Evolutionary conservation across 768 basidiomycete species (phyloP).

Genomic region (Auricularia heimuer): DNA sequence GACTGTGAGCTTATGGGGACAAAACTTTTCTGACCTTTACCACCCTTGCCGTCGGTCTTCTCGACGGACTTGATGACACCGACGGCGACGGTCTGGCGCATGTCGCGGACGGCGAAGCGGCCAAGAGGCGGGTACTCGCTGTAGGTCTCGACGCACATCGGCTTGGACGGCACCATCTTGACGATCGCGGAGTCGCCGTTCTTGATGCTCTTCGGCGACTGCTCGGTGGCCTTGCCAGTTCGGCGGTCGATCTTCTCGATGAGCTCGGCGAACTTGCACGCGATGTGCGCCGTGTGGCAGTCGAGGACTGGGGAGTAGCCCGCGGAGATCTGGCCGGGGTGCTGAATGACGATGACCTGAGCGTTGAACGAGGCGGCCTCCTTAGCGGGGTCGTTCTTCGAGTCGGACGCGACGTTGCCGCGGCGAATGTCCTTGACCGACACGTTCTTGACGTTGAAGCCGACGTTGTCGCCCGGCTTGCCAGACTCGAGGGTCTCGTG

Average conservation of each 20-base stretch:
- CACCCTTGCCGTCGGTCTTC: constrained; percentile 80
- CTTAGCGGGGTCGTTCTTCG: constrained; percentile 99
- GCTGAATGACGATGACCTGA: constrained; percentile 99
- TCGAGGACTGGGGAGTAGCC: constrained; percentile 98
- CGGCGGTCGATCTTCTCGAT: constrained; percentile 99
- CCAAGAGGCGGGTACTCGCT: constrained; percentile 98
- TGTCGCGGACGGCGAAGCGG: constrained; percentile 99
- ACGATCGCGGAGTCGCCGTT: constrained; percentile 98
- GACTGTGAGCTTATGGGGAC: neutral
- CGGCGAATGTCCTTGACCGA: constrained; percentile 99
- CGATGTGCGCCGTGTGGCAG: constrained; percentile 99
- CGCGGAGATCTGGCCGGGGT: constrained; percentile 99
- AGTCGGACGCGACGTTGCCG: constrained; percentile 98
- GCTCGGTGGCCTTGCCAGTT: constrained; percentile 87
- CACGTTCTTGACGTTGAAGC: constrained; percentile 99
- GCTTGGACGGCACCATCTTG: constrained; percentile 93
- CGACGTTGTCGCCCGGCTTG: constrained; percentile 97
- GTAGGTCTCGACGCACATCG: constrained; percentile 91
- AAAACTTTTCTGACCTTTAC: constrained; percentile 54
- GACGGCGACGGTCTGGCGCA: constrained; percentile 98
- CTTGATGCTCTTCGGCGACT: constrained; percentile 93
- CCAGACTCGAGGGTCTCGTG: constrained; percentile 96
- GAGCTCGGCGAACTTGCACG: constrained; percentile 98
- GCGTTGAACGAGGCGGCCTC: constrained; percentile 99
- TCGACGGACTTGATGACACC: constrained; percentile 98